Evolutionary conservation across 2,329 filamentous ascomycete species (phyloP).

Genomic region (Xylariaceae sp.): DNA sequence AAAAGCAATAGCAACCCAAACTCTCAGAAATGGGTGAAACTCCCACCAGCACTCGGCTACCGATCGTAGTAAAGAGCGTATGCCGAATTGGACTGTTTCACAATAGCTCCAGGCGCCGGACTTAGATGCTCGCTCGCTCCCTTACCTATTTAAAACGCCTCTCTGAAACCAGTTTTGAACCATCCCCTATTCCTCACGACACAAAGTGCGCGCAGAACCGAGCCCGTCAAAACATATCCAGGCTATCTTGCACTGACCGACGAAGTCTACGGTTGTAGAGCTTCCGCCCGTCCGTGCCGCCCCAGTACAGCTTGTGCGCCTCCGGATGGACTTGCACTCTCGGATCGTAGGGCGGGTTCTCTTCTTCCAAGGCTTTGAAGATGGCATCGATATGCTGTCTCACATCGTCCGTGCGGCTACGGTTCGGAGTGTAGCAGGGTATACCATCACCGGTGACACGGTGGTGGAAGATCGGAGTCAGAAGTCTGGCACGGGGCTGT

Average conservation of each 20-base stretch:
- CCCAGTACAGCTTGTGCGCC: conserved; percentile 85
- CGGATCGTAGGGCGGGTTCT: conserved; percentile 83
- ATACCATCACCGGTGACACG: conserved; percentile 76
- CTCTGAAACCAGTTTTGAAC: conserved; percentile 1
- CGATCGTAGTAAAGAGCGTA: too few relatives aligned
- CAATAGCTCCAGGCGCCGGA: neutral
- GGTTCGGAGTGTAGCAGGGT: conserved; percentile 72
- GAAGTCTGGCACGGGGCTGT: conserved; percentile 77
- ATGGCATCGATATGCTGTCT: conserved; percentile 80
- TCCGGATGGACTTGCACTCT: conserved; percentile 82
- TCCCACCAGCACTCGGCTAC: too few relatives aligned
- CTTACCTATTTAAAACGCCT: conserved; percentile 5
- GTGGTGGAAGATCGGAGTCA: conserved; percentile 83
- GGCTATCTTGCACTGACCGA: conserved; percentile 67
- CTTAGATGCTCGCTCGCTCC: neutral
- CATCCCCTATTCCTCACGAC: conserved; percentile 7
- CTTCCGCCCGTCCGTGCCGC: conserved; percentile 72
- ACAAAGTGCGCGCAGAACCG: neutral
- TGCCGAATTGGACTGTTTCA: too few relatives aligned
- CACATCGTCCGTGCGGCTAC: conserved; percentile 65
- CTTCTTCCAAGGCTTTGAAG: conserved; percentile 78
- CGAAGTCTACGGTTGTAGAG: conserved; percentile 78
- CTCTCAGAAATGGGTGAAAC: too few relatives aligned
- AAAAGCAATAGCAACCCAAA: too few relatives aligned
- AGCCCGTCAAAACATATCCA: conserved; percentile 47